These are phyloP conservation scores for Ophiostoma perfectum DNA, from an alignment of 2,329 filamentous ascomycete genomes.

Conservation along the genomic window DNA sequence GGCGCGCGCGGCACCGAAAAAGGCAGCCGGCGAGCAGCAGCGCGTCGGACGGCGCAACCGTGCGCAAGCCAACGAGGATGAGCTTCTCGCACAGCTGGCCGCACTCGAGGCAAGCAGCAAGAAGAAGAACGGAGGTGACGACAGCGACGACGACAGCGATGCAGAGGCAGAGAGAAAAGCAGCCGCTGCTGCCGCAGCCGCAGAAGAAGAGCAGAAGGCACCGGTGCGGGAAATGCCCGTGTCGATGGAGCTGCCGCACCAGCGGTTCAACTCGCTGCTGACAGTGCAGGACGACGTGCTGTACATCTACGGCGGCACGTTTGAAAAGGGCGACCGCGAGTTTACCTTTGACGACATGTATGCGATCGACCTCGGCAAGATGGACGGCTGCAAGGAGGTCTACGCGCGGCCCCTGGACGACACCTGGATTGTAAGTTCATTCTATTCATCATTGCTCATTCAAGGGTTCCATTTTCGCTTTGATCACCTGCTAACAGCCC, in stretches of 20 bases:
- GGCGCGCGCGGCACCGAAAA: constrained; percentile 59
- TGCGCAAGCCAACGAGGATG: constrained; percentile 85
- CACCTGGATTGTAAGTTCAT: constrained; percentile 65
- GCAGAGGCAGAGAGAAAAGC: constrained; percentile 49
- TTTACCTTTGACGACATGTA: constrained; percentile 96
- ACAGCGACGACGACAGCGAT: constrained; percentile 52
- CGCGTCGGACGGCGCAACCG: constrained; percentile 60
- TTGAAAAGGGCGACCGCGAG: constrained; percentile 89
- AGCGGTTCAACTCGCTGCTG: constrained; percentile 84
- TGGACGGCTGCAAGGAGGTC: constrained; percentile 89
- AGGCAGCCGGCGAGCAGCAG: constrained; percentile 41
- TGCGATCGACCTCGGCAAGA: constrained; percentile 85
- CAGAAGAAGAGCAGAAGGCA: constrained; percentile 49
- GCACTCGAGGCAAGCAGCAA: constrained; percentile 59
- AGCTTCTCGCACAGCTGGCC: constrained; percentile 79
- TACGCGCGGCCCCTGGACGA: constrained; percentile 72
- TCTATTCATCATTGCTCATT: background rate
- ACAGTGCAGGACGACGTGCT: constrained; percentile 87
- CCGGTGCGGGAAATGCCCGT: constrained; percentile 59
- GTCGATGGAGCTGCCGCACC: constrained; percentile 78
- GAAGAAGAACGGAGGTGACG: constrained; percentile 12
- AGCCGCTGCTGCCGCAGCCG: background rate
- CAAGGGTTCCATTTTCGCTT: constrained; percentile 32
- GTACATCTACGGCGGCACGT: constrained; percentile 93
- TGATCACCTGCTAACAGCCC: constrained; percentile 40